These are phyloP conservation scores for Phascolomyces articulosus DNA, from an alignment of 371 early-diverging fungal genomes.

Conservation along the genomic window DNA sequence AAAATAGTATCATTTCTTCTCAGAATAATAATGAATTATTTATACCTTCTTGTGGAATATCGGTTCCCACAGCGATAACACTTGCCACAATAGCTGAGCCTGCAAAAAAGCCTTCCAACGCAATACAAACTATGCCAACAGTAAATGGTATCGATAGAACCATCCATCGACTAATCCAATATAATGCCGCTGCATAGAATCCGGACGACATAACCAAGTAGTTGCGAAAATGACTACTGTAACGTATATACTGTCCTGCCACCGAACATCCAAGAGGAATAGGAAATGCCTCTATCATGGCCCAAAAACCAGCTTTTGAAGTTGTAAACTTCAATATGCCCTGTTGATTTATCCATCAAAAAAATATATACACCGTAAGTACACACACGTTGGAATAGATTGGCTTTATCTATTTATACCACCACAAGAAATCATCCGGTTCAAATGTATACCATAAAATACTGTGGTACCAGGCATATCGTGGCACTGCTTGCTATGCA, in stretches of 20 bases:
- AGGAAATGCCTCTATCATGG: not conserved
- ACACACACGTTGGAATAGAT: too few relatives aligned
- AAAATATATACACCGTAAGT: not conserved
- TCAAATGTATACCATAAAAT: conserved; percentile 50
- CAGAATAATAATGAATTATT: not conserved
- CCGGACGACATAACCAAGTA: conserved; percentile 12
- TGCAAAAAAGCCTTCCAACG: not conserved
- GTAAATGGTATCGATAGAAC: not conserved
- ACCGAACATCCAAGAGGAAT: conserved; percentile 1
- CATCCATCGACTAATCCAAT: conserved; percentile 1
- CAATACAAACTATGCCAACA: not conserved
- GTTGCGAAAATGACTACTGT: conserved; percentile 7
- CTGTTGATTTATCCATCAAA: not conserved
- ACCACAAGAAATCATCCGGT: too few relatives aligned
- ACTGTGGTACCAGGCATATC: conserved; percentile 33
- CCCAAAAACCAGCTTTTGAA: not conserved
- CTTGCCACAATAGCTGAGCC: not conserved
- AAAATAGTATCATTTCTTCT: too few relatives aligned
- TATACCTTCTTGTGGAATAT: conserved; percentile 5
- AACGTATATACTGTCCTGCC: conserved; percentile 1
- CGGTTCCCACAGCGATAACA: conserved; percentile 1
- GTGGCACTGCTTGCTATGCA: conserved; percentile 32
- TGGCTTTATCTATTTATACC: too few relatives aligned
- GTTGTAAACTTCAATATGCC: not conserved
- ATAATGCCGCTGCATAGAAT: not conserved